A percentile compares a stretch with the other conserved stretches of the same genome.
Evolutionary conservation across 2,329 filamentous ascomycete species (phyloP).

Genomic region (Talaromyces sp.): DNA sequence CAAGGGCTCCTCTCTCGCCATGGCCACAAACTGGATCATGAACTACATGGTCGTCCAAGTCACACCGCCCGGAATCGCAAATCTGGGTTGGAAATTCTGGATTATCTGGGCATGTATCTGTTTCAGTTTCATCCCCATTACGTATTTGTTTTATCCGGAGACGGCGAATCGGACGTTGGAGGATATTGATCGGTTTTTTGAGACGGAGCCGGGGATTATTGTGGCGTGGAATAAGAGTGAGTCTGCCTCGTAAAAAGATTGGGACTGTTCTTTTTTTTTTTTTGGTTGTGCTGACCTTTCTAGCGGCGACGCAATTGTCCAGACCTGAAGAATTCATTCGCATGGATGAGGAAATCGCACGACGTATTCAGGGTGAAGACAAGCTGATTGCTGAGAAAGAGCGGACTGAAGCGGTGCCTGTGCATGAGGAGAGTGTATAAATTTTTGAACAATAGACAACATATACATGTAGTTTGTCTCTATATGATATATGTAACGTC

Average conservation of each 20-base stretch:
- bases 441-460: background rate
- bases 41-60: conserved; percentile 17
- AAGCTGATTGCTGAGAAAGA: background rate
- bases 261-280: too few species aligned
- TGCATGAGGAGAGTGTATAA: conserved; percentile 5
- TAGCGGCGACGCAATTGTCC: conserved; percentile 16
- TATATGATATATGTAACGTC: too few species aligned
- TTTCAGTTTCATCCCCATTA: conserved; percentile 17
- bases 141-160: conserved; percentile 20
- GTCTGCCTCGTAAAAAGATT: too few species aligned
- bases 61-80: conserved; percentile 17
- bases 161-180: conserved; percentile 12
- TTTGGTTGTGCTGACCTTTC: background rate
- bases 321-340: conserved; percentile 15
- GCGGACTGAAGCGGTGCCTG: background rate
- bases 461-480: too few species aligned
- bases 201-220: conserved; percentile 16
- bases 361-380: conserved; percentile 5
- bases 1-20: conserved; percentile 14
- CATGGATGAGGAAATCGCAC: conserved; percentile 15
- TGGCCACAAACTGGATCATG: conserved; percentile 19
- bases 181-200: conserved; percentile 14
- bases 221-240: conserved; percentile 17
- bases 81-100: conserved; percentile 20
- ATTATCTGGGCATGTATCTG: conserved; percentile 22